Conservation (phyloP, 225 moss, liverwort and hornwort species). For the Marchantia polymorpha region DNA sequence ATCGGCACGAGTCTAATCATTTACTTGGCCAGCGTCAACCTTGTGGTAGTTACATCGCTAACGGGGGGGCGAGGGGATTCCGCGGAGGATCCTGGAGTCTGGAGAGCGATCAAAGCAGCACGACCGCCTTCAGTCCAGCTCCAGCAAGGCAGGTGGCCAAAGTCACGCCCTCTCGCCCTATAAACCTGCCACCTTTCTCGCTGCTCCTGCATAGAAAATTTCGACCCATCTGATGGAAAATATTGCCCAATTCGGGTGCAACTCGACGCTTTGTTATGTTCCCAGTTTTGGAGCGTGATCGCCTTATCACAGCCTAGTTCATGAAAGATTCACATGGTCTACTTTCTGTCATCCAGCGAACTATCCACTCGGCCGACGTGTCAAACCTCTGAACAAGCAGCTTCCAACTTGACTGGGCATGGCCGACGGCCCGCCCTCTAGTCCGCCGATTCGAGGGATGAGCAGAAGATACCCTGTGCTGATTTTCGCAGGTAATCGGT, state of each 20-base stretch:
- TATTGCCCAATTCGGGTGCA: not conserved
- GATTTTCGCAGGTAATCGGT: too few relatives aligned
- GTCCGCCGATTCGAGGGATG: too few relatives aligned
- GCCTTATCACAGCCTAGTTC: not conserved
- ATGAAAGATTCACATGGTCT: not conserved
- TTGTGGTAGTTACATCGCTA: not conserved
- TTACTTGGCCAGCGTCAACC: not conserved
- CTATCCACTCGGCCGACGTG: not conserved
- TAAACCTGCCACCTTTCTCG: not conserved
- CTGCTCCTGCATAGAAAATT: not conserved
- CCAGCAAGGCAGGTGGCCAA: conserved; percentile 2
- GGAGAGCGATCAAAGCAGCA: not conserved
- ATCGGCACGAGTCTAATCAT: not conserved
- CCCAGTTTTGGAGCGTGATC: not conserved
- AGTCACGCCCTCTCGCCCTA: not conserved
- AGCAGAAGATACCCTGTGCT: too few relatives aligned
- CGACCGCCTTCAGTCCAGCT: not conserved
- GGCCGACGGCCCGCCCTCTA: not conserved
- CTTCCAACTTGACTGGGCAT: not conserved
- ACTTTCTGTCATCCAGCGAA: not conserved
- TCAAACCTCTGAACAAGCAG: not conserved
- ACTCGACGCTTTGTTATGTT: not conserved
- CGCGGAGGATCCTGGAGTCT: too few relatives aligned
- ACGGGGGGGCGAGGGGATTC: not conserved
- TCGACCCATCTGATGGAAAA: not conserved